Evolutionary conservation across 352 stramenopile species (phyloP), one percentile per base, ranked within the genome.

Genomic region (Pythium dissimile): DNA sequence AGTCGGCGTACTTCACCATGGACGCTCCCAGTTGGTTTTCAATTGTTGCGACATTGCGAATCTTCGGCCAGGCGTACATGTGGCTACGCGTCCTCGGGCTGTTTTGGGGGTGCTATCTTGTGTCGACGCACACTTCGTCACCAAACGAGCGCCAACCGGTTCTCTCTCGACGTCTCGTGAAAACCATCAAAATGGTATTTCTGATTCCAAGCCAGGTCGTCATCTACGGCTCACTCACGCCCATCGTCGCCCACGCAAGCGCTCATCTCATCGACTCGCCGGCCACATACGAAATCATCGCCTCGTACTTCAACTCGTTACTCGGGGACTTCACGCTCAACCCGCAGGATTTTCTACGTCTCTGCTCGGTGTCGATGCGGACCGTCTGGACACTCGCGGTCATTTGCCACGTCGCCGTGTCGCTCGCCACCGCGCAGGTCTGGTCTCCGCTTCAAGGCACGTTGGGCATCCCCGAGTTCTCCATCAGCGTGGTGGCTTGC

Each of bases 1-100:
- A 67, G 26, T 12, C 24, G 0, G 46, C 30, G 11, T 34, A 20
- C 0, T 38, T 57, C 26, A 23, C 44, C 7, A 53, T 48, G 26
- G 41, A 66, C 28, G 43, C 42, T 3, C 10, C 23, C 5, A n/a
- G 39, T 10, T 67, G 59, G 58, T 51, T 48, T 20, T 5, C 4
- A 3, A 26, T 60, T 6, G 34, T 60, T 3, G 31, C 43, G 31
- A 27, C 27, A 12, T 18, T 66, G 3, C 43, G 58, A 12, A 27
- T 43, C 7, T 7, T 66, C 27, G 58, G 49, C 3, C 58, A 66
- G 32, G 26, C 30, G 10, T 66, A 66, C 43, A 43, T 34, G 32
- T 60, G 49, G 49, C 7, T 56, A 18, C 49, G 58, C 21, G 23
- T 66, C 1, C 1, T 54, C 2, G 5, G 50, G 26, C 26, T 65